Evolutionary conservation across 2,329 filamentous ascomycete species (phyloP).

Genomic region (Dryadomyces sulphureus): DNA sequence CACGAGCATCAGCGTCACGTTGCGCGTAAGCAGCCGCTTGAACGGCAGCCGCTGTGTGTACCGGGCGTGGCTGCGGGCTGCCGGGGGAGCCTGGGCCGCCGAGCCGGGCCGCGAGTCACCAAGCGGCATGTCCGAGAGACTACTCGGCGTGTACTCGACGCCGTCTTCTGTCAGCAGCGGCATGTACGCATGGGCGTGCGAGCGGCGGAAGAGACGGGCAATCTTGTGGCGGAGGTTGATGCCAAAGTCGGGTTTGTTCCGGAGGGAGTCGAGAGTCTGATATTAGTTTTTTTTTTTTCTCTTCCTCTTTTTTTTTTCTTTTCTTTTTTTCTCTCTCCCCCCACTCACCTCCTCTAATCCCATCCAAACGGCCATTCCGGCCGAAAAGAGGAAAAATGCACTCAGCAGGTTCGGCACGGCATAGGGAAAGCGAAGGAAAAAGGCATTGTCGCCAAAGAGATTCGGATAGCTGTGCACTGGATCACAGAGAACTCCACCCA

Average conservation of each 20-base stretch:
- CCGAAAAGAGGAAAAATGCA: slow-evolving; percentile 28
- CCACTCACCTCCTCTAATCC: slow-evolving; percentile 35
- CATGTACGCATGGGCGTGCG: not conserved
- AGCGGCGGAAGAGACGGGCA: slow-evolving; percentile 13
- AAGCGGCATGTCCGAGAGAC: slow-evolving; percentile 16
- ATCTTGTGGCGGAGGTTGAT: slow-evolving; percentile 27
- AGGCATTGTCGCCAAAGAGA: slow-evolving; percentile 29
- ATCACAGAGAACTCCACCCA: slow-evolving; percentile 31
- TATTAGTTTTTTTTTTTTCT: no score
- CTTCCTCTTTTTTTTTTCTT: no score
- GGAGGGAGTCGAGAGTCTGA: slow-evolving; percentile 31
- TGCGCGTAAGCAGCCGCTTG: slow-evolving; percentile 37
- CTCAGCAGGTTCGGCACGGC: slow-evolving; percentile 39
- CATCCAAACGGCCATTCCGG: slow-evolving; percentile 30
- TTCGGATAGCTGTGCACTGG: slow-evolving; percentile 26
- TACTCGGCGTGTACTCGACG: not conserved
- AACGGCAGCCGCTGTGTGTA: slow-evolving; percentile 36
- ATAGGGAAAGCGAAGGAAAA: slow-evolving; percentile 36
- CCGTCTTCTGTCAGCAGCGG: not conserved
- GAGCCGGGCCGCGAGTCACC: no score
- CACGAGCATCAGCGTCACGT: slow-evolving; percentile 39
- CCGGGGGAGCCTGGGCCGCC: no score
- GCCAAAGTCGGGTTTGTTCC: slow-evolving; percentile 27
- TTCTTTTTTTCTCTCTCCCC: no score
- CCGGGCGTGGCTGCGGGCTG: slow-evolving; percentile 14